Conservation (phyloP, 2,329 filamentous ascomycete species). For the Penicillium sp. region DNA sequence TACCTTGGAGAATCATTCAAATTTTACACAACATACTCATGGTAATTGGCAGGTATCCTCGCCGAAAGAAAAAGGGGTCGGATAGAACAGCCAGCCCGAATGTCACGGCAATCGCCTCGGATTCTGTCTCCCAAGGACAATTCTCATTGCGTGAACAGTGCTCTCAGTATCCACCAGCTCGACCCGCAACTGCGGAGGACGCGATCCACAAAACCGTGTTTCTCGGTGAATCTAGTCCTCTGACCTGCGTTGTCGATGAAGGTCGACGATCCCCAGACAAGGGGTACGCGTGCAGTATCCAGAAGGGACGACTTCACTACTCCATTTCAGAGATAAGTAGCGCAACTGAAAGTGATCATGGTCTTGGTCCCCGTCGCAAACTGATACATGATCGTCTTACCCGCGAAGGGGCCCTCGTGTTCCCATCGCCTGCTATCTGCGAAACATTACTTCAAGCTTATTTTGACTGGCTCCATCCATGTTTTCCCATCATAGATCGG, state of each 20-base stretch:
- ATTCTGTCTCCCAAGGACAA: neutral
- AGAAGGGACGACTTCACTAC: conserved; percentile 41
- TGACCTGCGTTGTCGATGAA: conserved; percentile 52
- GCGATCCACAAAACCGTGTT: conserved; percentile 39
- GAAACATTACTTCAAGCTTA: conserved; percentile 52
- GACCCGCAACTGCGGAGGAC: conserved; percentile 5
- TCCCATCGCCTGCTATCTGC: conserved; percentile 47
- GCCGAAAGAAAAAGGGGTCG: conserved; percentile 20
- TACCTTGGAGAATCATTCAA: conserved; percentile 3
- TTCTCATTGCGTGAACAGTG: conserved; percentile 1
- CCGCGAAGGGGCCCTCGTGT: conserved; percentile 46
- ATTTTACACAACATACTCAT: conserved; percentile 3
- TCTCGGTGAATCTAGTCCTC: conserved; percentile 50
- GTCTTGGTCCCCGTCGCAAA: conserved; percentile 27
- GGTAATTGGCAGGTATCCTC: conserved; percentile 17
- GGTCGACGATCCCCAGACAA: conserved; percentile 29
- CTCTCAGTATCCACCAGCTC: conserved; percentile 12
- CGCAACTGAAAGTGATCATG: conserved; percentile 17
- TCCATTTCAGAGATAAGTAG: conserved; percentile 30
- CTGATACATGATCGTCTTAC: conserved; percentile 39
- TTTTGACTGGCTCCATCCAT: conserved; percentile 58
- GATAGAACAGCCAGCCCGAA: neutral
- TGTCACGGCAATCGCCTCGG: neutral
- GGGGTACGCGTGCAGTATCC: conserved; percentile 33
- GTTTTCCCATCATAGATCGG: conserved; percentile 56